A percentile compares a stretch with the other conserved stretches of the same genome.
These are phyloP conservation scores for Trypanosoma scelopori DNA, from an alignment of 208 protist species.

Conservation along the genomic window DNA sequence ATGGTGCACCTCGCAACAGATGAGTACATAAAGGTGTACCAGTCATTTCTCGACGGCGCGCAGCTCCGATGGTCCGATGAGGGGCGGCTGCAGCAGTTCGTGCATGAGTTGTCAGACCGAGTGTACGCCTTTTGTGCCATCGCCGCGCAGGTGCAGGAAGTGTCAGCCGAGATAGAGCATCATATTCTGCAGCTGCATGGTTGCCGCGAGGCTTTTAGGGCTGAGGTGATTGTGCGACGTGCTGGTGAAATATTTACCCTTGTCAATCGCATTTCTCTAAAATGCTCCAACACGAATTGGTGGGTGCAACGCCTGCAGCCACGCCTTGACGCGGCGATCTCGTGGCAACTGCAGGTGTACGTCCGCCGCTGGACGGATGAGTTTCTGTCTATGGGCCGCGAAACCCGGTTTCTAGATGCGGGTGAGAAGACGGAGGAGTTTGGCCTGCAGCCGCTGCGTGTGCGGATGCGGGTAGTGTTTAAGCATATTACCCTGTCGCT, in stretches of 20 bases:
- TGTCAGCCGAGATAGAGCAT: slow-evolving; percentile 53
- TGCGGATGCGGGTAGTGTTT: slow-evolving; percentile 80
- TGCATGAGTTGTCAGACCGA: slow-evolving; percentile 55
- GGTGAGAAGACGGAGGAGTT: slow-evolving; percentile 73
- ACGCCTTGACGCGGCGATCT: slow-evolving; percentile 67
- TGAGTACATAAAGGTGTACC: slow-evolving; percentile 71
- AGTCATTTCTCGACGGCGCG: slow-evolving; percentile 53
- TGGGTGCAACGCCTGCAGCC: slow-evolving; percentile 75
- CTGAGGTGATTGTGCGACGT: slow-evolving; percentile 55
- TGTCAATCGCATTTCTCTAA: slow-evolving; percentile 48
- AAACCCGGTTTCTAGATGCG: slow-evolving; percentile 60
- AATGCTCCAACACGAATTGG: slow-evolving; percentile 57
- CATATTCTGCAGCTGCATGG: slow-evolving; percentile 42
- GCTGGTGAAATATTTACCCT: slow-evolving; percentile 61
- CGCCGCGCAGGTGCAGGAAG: slow-evolving; percentile 56
- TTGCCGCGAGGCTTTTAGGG: slow-evolving; percentile 37
- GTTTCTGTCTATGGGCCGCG: slow-evolving; percentile 76
- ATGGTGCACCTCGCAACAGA: slow-evolving; percentile 73
- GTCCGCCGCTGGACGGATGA: slow-evolving; percentile 80
- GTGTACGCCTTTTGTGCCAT: slow-evolving; percentile 57
- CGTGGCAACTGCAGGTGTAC: slow-evolving; percentile 64
- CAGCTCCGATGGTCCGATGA: slow-evolving; percentile 71
- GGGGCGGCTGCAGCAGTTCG: slow-evolving; percentile 43
- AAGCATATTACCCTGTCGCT: slow-evolving; percentile 73
- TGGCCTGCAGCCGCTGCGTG: slow-evolving; percentile 72